Percentiles rank a stretch among this genome's conserved stretches.
phyloP scores from a whole-genome alignment of 1,284 basidiomycete genomes.

The Cutaneotrichosporon cyanovorans region DNA sequence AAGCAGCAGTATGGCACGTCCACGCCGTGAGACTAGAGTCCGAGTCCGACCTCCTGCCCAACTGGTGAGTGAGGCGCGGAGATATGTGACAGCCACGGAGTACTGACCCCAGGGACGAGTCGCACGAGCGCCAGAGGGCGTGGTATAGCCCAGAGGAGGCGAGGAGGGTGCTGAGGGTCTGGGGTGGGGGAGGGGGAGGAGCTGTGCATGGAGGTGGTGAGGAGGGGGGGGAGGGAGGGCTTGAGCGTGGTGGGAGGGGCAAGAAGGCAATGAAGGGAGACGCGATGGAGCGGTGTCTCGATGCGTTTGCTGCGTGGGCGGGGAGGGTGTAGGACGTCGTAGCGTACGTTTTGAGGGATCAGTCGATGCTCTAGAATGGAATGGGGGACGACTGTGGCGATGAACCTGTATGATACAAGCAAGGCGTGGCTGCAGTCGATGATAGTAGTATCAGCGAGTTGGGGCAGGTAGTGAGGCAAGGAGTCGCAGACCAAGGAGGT shows the following conservation, averaged over 20 bases:
- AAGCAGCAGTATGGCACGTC: conserved; percentile 26
- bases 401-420: too few relatives aligned
- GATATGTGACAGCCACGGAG: background rate
- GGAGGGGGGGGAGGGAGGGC: conserved; percentile 1
- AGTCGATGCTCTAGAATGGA: too few relatives aligned
- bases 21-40: conserved; percentile 23
- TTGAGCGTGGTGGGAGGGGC: conserved; percentile 9
- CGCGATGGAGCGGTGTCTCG: conserved; percentile 28
- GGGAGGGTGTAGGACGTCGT: conserved; percentile 5
- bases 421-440: too few relatives aligned
- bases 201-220: conserved; percentile 8
- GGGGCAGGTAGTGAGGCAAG: too few relatives aligned
- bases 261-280: conserved; percentile 35
- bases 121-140: conserved; percentile 24
- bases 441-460: too few relatives aligned
- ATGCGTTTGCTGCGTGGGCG: conserved; percentile 10
- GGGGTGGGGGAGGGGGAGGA: too few relatives aligned
- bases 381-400: too few relatives aligned
- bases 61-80: conserved; percentile 24
- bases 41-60: conserved; percentile 9
- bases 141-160: conserved; percentile 23
- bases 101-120: conserved; percentile 29
- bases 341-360: background rate
- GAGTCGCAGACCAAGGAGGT: too few relatives aligned
- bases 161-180: conserved; percentile 20